phyloP scores from a whole-genome alignment of 139 green algal species.

The Tetradesmus lagerheimii region DNA sequence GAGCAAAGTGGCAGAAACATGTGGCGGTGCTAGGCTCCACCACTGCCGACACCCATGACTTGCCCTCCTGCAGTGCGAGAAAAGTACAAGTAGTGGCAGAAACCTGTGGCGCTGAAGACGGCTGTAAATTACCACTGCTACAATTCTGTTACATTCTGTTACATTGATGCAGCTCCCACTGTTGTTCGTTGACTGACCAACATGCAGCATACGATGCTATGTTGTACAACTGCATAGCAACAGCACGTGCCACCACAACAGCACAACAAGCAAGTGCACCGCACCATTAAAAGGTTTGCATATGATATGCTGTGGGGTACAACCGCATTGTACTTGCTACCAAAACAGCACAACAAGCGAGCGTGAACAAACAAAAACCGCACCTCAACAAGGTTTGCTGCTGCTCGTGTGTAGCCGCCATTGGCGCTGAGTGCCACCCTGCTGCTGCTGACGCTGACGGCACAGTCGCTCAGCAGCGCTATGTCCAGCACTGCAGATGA shows the following conservation, averaged over 20 bases:
- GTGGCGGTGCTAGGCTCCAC: slow-evolving; percentile 11
- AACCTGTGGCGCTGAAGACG: slow-evolving; percentile 50
- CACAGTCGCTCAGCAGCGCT: slow-evolving; percentile 57
- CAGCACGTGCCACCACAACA: too few relatives aligned
- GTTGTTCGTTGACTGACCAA: too few relatives aligned
- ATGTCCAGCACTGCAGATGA: slow-evolving; percentile 53
- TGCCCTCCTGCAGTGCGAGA: not conserved
- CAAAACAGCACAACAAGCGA: not conserved
- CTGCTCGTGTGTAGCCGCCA: slow-evolving; percentile 7
- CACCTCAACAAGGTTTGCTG: slow-evolving; percentile 15
- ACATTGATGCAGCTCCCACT: too few relatives aligned
- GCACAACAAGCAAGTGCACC: too few relatives aligned
- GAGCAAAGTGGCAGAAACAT: not conserved
- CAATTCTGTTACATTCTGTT: too few relatives aligned
- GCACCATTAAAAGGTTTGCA: slow-evolving; percentile 28
- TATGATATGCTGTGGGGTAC: not conserved
- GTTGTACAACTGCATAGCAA: too few relatives aligned
- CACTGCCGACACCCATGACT: not conserved
- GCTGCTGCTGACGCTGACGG: slow-evolving; percentile 53
- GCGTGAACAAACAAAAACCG: not conserved
- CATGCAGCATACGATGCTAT: too few relatives aligned
- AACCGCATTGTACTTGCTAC: not conserved
- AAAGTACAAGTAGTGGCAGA: slow-evolving; percentile 8
- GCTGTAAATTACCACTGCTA: not conserved
- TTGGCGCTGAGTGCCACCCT: not conserved